Evolutionary conservation across 352 stramenopile species (phyloP), one percentile per base, ranked within the genome.

Genomic region (Phytophthora gonapodyides): DNA sequence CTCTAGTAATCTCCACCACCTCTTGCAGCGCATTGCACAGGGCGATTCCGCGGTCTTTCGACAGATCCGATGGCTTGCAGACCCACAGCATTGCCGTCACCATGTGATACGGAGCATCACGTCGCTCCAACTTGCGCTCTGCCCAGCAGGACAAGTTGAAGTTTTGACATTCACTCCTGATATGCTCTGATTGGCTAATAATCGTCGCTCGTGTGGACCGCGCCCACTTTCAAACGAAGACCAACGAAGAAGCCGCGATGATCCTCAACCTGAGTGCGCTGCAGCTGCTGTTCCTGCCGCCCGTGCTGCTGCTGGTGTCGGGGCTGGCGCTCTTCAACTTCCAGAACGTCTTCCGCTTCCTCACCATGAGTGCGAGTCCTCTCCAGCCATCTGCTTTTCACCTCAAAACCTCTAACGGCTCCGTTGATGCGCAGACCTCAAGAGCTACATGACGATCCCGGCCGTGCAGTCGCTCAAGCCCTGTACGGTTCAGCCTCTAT

Each of bases 281-380:
- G 44, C 81, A 94, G 52, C 61, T 91, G 41, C 66, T 91, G 53
- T 67, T 94, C 55, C 62, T 93, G 70, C 83, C 85, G 67, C 78
- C 83, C 47, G 48, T 91, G 54, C 60, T 93, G 74, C 71, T 93
- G 50, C 35, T 94, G 30, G 67, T 76, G 12, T 78, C 83, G 54
- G 75, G 72, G 21, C 62, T 93, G 17, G 76, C 83, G 76, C 80
- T 94, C 55, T 88, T 89, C 55, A 86, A 83, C 68, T 94, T 93
- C 72, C 84, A 94, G 71, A 87, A 86, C 41, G 62, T 87, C 45
- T 91, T 85, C 64, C 74, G 73, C 41, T 75, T 87, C 43, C 67
- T 91, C 49, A 85, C 83, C 36, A 63, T 70, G 47, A 83, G 85
- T 94, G 54, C 35, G 78, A 57, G 41, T 54, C 7, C 42, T 34